phyloP scores from a whole-genome alignment of 768 basidiomycete genomes.

The Trametes meyenii region DNA sequence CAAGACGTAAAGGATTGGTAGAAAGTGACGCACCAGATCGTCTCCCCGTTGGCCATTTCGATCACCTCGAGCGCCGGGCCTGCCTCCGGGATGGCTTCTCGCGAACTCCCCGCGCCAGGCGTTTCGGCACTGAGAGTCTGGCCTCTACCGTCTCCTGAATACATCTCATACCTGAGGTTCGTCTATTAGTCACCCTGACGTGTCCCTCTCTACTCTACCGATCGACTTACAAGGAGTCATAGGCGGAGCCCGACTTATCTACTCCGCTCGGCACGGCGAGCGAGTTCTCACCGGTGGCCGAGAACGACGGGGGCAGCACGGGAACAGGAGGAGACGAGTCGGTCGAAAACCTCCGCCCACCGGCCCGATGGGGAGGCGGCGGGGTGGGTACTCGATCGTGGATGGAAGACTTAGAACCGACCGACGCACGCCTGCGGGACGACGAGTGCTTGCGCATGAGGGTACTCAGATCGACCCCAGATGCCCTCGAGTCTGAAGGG shows the following conservation, averaged over 20 bases:
- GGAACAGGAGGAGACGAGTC: conserved; percentile 74
- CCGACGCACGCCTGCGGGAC: conserved; percentile 57
- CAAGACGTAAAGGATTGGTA: conserved; percentile 9
- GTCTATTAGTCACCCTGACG: conserved; percentile 8
- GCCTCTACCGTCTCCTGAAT: conserved; percentile 56
- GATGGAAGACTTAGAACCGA: conserved; percentile 74
- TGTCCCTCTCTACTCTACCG: conserved; percentile 17
- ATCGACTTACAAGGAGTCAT: conserved; percentile 74
- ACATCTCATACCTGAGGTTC: conserved; percentile 73
- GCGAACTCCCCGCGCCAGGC: conserved; percentile 37
- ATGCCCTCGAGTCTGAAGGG: conserved; percentile 64
- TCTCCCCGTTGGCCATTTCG: conserved; percentile 85
- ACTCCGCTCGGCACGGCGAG: conserved; percentile 44
- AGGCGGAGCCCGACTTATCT: conserved; percentile 71
- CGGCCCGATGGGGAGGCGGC: conserved; percentile 68
- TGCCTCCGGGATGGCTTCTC: conserved; percentile 33
- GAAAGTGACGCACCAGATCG: conserved; percentile 67
- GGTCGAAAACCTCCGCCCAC: conserved; percentile 62
- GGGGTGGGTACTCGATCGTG: conserved; percentile 85
- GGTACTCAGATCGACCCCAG: conserved; percentile 58
- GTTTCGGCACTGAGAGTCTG: conserved; percentile 27
- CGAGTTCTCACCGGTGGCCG: conserved; percentile 40
- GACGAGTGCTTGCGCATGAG: conserved; percentile 58
- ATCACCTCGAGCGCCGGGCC: conserved; percentile 76
- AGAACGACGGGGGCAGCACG: conserved; percentile 55